These are phyloP conservation scores for Quercus tomentella DNA, from an alignment of 331 rosid species.

Conservation along the genomic window DNA sequence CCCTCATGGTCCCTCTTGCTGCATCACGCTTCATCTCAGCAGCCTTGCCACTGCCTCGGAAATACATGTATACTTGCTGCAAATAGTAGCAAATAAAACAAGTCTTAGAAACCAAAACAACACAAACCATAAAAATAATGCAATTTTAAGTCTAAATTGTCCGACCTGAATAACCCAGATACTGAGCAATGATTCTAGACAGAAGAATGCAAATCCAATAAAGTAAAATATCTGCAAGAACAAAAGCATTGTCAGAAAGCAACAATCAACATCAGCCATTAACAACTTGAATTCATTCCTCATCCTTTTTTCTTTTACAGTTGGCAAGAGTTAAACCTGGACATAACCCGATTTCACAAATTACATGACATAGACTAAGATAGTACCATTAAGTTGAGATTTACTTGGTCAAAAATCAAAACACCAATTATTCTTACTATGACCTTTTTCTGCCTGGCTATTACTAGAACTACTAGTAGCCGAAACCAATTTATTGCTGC, in stretches of 20 bases:
- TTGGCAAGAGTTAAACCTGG: neutral
- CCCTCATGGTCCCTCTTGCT: slow-evolving; percentile 61
- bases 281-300: neutral
- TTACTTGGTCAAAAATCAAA: neutral
- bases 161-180: slow-evolving; percentile 94
- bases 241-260: neutral
- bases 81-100: slow-evolving; percentile 5
- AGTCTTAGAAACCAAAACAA: slow-evolving; percentile 8
- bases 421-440: neutral
- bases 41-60: slow-evolving; percentile 92
- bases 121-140: neutral
- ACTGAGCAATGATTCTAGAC: slow-evolving; percentile 63
- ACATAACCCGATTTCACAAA: neutral
- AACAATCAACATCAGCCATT: slow-evolving; percentile 11
- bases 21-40: slow-evolving; percentile 71
- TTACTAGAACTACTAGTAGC: neutral
- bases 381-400: neutral
- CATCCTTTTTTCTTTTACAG: neutral
- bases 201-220: slow-evolving; percentile 67
- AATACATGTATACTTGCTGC: slow-evolving; percentile 95
- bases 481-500: neutral
- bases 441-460: too few species aligned
- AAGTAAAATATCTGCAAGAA: slow-evolving; percentile 64
- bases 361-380: neutral
- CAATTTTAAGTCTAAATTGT: neutral